Evolutionary conservation across 1,284 basidiomycete genomes (phyloP).

Genomic region (Melampsora larici-populina): DNA sequence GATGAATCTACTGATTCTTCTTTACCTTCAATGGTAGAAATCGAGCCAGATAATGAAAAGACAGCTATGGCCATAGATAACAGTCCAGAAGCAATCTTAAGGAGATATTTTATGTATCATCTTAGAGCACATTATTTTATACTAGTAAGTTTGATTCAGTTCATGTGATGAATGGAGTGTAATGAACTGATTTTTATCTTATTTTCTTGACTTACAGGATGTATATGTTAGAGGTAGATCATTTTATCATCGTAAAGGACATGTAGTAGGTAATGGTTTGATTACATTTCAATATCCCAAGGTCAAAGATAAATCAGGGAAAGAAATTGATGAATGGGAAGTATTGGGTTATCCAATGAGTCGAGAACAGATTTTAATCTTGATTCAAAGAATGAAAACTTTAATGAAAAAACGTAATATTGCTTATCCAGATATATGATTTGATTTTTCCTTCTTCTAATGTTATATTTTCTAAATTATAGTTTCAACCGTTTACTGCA

Average conservation of each 20-base stretch:
- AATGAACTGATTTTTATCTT: not conserved
- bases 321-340: constrained; percentile 27
- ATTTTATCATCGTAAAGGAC: constrained; percentile 30
- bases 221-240: constrained; percentile 24
- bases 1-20: not conserved
- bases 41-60: constrained; percentile 1
- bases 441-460: not conserved
- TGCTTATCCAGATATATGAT: constrained; percentile 23
- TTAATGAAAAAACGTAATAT: not conserved
- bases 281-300: constrained; percentile 32
- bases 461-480: not conserved
- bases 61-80: not conserved
- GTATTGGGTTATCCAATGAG: constrained; percentile 39
- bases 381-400: constrained; percentile 21
- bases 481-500: not conserved
- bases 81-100: not conserved
- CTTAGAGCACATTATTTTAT: constrained; percentile 36
- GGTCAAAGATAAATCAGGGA: not conserved
- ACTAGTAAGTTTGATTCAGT: constrained; percentile 10
- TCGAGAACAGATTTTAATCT: constrained; percentile 17
- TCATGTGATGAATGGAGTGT: no score
- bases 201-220: constrained; percentile 12
- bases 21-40: not conserved
- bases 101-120: constrained; percentile 23
- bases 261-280: constrained; percentile 35